A percentile compares a stretch with the other conserved stretches of the same genome.
Conservation (phyloP, 441 rosid species). For the Hura crepitans region DNA sequence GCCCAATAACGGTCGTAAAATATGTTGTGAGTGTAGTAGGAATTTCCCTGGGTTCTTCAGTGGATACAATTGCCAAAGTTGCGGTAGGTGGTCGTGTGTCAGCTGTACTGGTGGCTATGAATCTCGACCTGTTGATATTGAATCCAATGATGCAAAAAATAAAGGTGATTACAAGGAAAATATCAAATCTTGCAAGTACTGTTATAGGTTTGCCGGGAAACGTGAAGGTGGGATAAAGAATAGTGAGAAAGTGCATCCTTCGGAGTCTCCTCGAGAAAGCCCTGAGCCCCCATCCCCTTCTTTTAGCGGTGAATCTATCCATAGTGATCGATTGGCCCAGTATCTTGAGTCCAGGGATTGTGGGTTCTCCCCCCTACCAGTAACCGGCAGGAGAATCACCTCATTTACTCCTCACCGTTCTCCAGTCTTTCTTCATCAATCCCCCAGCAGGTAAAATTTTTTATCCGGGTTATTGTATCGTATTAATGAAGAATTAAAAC, state of each 20-base stretch:
- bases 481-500: not conserved
- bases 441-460: conserved; percentile 58
- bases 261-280: conserved; percentile 49
- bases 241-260: conserved; percentile 74
- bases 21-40: conserved; percentile 49
- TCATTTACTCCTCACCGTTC: conserved; percentile 42
- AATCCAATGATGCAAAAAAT: conserved; percentile 26
- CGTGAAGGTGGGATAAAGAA: conserved; percentile 40
- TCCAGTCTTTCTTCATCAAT: conserved; percentile 43
- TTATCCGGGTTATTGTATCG: not conserved
- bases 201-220: conserved; percentile 37
- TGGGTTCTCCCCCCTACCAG: conserved; percentile 34
- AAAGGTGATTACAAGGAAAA: conserved; percentile 22
- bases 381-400: conserved; percentile 35
- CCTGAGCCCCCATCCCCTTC: conserved; percentile 59
- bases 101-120: conserved; percentile 35
- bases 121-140: conserved; percentile 29
- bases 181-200: conserved; percentile 52
- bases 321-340: conserved; percentile 36
- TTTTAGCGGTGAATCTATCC: conserved; percentile 32
- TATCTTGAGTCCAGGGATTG: conserved; percentile 57
- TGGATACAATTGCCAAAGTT: conserved; percentile 52
- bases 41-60: conserved; percentile 28
- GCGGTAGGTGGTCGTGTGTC: conserved; percentile 55
- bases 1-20: conserved; percentile 37